phyloP scores from a whole-genome alignment of 139 green algal species.

The Astrephomene gubernaculifera region DNA sequence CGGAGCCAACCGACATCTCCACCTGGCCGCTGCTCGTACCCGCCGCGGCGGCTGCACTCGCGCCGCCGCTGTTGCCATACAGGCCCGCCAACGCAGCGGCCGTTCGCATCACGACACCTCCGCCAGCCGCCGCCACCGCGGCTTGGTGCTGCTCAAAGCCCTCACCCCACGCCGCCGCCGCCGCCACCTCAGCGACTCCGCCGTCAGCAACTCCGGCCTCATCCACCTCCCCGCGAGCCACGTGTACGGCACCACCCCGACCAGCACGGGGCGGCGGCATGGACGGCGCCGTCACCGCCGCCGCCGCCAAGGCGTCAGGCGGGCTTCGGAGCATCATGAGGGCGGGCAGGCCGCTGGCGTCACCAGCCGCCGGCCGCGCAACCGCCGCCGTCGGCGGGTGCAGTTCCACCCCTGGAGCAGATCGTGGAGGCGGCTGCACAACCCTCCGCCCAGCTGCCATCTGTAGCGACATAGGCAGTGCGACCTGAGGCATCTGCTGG shows the following conservation, averaged over 20 bases:
- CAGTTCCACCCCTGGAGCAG: neutral
- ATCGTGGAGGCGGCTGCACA: neutral
- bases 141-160: neutral
- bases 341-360: conserved; percentile 8
- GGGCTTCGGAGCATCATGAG: conserved; percentile 29
- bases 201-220: neutral
- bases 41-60: neutral
- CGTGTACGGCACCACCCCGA: no score
- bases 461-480: conserved; percentile 22
- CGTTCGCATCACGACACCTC: neutral
- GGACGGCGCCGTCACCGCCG: neutral
- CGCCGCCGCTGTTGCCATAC: neutral
- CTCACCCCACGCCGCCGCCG: neutral
- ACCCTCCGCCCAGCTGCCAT: neutral
- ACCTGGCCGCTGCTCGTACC: conserved; percentile 18
- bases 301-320: neutral
- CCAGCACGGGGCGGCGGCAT: conserved; percentile 2
- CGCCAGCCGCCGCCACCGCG: neutral
- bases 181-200: neutral
- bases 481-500: conserved; percentile 12
- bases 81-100: neutral
- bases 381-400: neutral
- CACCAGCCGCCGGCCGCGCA: neutral
- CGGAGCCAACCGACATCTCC: conserved; percentile 17
- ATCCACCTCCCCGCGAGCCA: neutral